Conservation (phyloP, 768 basidiomycete genomes). For the Boletus rufocinnamomeus region DNA sequence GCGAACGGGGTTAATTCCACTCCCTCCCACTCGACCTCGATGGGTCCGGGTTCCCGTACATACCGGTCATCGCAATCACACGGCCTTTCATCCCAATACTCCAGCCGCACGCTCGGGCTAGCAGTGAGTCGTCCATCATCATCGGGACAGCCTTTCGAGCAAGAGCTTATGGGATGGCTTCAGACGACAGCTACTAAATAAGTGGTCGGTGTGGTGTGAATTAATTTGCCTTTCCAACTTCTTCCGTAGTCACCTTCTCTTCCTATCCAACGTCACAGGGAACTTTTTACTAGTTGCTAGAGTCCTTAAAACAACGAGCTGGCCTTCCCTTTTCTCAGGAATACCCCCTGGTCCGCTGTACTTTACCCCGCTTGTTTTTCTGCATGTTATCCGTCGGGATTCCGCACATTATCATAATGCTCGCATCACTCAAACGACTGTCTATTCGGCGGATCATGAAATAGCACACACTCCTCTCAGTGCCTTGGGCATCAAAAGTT, state of each 20-base stretch:
- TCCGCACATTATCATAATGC: slow-evolving; percentile 40
- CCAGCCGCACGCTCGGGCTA: slow-evolving; percentile 73
- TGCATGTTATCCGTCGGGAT: slow-evolving; percentile 41
- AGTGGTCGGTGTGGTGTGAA: slow-evolving; percentile 15
- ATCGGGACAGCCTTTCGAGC: slow-evolving; percentile 37
- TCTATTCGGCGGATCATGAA: slow-evolving; percentile 16
- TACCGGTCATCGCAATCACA: slow-evolving; percentile 72
- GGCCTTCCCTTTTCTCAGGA: slow-evolving; percentile 34
- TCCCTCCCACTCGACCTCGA: slow-evolving; percentile 56
- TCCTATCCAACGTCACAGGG: slow-evolving; percentile 14
- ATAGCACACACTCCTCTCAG: background rate
- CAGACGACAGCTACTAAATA: slow-evolving; percentile 40
- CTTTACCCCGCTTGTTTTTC: slow-evolving; percentile 40
- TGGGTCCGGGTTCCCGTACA: slow-evolving; percentile 62
- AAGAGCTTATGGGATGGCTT: slow-evolving; percentile 40
- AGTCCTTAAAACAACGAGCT: slow-evolving; percentile 35
- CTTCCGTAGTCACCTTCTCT: slow-evolving; percentile 5
- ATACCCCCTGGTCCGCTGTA: slow-evolving; percentile 47
- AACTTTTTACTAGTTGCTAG: slow-evolving; percentile 33
- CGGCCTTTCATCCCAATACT: slow-evolving; percentile 70
- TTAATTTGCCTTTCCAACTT: slow-evolving; percentile 9
- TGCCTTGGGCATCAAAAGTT: background rate
- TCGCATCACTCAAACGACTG: slow-evolving; percentile 36
- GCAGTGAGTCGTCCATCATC: slow-evolving; percentile 53
- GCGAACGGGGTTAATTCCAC: slow-evolving; percentile 55